Conservation (phyloP, 768 basidiomycete species). For the Chalciporus chontae region DNA sequence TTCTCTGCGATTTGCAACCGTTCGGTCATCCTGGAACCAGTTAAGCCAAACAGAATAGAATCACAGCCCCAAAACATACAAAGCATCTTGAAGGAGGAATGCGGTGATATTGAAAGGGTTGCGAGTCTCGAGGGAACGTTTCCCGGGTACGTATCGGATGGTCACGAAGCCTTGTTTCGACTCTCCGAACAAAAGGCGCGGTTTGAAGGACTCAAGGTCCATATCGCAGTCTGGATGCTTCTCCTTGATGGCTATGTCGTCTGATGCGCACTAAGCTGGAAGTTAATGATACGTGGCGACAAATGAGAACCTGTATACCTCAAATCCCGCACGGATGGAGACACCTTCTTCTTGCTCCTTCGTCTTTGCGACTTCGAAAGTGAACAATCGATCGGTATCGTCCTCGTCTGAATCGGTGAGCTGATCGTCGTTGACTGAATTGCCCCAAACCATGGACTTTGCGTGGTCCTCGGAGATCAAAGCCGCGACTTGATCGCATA, state of each 20-base stretch:
- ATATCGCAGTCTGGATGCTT: constrained; percentile 20
- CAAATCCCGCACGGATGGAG: constrained; percentile 41
- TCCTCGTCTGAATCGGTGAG: constrained; percentile 32
- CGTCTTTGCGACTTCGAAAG: constrained; percentile 54
- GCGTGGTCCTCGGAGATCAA: constrained; percentile 48
- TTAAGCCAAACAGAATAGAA: not conserved
- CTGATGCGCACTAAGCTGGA: constrained; percentile 13
- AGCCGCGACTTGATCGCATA: constrained; percentile 52
- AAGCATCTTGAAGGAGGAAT: constrained; percentile 19
- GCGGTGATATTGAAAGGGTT: constrained; percentile 6
- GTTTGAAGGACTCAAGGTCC: constrained; percentile 24
- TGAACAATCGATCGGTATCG: constrained; percentile 49
- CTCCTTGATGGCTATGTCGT: constrained; percentile 15
- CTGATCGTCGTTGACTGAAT: constrained; percentile 27
- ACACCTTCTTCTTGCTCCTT: constrained; percentile 56
- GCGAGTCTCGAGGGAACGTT: constrained; percentile 8
- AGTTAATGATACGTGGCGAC: not conserved
- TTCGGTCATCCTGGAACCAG: constrained; percentile 20
- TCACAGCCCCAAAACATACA: constrained; percentile 15
- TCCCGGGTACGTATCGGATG: constrained; percentile 22
- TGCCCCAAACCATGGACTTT: constrained; percentile 41
- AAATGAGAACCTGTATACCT: constrained; percentile 26
- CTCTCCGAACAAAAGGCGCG: constrained; percentile 39
- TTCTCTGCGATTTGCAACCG: constrained; percentile 23
- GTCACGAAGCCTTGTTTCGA: constrained; percentile 40